phyloP scores from a whole-genome alignment of 805 yeast species.

The Torulaspora franciscae region DNA sequence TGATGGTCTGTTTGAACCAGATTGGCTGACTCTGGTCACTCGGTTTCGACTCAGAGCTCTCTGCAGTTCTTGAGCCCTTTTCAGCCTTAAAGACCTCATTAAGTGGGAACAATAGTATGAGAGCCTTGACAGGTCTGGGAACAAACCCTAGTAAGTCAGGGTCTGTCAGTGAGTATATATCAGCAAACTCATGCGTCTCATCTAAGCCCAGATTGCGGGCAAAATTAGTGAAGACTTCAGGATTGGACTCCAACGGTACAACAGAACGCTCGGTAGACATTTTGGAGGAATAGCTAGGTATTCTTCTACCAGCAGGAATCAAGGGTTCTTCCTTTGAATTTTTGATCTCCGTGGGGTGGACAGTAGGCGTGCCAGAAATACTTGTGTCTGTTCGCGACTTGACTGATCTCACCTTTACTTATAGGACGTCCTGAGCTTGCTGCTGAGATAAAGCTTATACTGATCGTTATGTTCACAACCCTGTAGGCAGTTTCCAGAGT shows the following conservation, averaged over 20 bases:
- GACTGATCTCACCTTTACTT: too few relatives aligned
- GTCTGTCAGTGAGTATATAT: constrained; percentile 80
- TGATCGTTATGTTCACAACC: constrained; percentile 8
- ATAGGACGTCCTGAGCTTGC: constrained; percentile 3
- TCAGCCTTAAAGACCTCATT: constrained; percentile 52
- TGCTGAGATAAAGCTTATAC: constrained; percentile 7
- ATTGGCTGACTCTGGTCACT: constrained; percentile 26
- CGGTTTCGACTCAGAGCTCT: constrained; percentile 4
- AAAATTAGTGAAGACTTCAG: constrained; percentile 69
- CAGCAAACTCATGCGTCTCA: constrained; percentile 59
- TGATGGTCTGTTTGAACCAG: constrained; percentile 86
- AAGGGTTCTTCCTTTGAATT: too few relatives aligned
- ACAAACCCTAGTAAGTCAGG: constrained; percentile 72
- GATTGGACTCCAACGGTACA: constrained; percentile 88
- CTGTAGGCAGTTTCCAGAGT: constrained; percentile 7
- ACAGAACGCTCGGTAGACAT: constrained; percentile 39
- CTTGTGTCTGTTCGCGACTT: too few relatives aligned
- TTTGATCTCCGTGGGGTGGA: too few relatives aligned
- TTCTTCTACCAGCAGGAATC: too few relatives aligned
- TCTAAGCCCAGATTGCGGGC: constrained; percentile 65
- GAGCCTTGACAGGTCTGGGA: constrained; percentile 74
- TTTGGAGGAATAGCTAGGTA: not conserved
- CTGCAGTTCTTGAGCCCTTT: constrained; percentile 35
- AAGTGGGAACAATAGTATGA: constrained; percentile 80
- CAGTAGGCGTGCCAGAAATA: too few relatives aligned